phyloP scores from a whole-genome alignment of 2,329 filamentous ascomycete species.

The Neonectria punicea region DNA sequence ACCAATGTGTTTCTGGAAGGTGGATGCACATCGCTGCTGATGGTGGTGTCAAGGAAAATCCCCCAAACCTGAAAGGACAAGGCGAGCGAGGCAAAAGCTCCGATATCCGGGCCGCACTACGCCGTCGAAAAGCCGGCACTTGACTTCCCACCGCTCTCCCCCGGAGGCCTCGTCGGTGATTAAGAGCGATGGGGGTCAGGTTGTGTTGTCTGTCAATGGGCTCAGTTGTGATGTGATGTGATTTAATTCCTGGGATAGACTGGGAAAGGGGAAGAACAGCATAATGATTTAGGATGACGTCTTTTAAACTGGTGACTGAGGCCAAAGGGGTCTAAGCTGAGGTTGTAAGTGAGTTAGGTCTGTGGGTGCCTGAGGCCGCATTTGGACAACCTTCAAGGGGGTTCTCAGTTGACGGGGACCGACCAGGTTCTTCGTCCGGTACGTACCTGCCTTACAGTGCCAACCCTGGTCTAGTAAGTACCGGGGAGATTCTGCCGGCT shows the following conservation, averaged over 20 bases:
- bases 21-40: neutral
- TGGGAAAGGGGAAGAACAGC: neutral
- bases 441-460: slow-evolving; percentile 9
- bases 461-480: too few relatives aligned
- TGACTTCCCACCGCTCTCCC: neutral
- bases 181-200: slow-evolving; percentile 4
- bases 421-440: neutral
- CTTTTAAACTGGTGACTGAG: neutral
- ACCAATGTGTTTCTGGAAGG: slow-evolving; percentile 4
- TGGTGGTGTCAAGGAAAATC: neutral
- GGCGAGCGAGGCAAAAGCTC: neutral
- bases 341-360: neutral
- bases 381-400: neutral
- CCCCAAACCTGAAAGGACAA: neutral
- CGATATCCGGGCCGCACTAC: slow-evolving; percentile 22
- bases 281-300: slow-evolving; percentile 11
- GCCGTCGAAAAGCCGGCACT: slow-evolving; percentile 3
- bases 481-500: slow-evolving; percentile 35
- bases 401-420: neutral
- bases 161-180: neutral
- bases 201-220: slow-evolving; percentile 7
- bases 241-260: slow-evolving; percentile 4
- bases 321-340: neutral
- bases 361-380: neutral
- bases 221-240: slow-evolving; percentile 18